Evolutionary conservation across 148 eudicot genomes (phyloP), one percentile per base, ranked within the genome.

Genomic region (Camellia lanceoleosa): DNA sequence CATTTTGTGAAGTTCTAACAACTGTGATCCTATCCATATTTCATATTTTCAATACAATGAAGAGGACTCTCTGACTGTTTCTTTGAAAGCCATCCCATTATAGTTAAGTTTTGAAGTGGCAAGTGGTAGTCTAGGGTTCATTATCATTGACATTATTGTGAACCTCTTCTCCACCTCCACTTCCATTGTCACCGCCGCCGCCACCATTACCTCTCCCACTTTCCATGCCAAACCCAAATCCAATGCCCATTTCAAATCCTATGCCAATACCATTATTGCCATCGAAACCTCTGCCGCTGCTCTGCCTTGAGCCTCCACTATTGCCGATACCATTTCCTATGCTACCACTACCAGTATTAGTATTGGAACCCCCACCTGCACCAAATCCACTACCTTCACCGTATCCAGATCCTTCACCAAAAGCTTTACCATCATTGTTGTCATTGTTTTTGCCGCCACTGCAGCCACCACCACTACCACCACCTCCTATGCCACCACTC

Each of bases 221-320:
- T 18, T 83, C 86, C 49, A 84, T 70, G 7, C 86, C 83, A 47
- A 84, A 71, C 38, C 86, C 86, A 20, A 63, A 16, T 23, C 78
- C 83, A 3, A 80, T 55, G 2, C 86, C 86, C 56, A 84, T 70
- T 2, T 83, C 86, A 56, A 84, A 71, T 56, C 86, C 83, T 74
- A 83, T 83, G 8, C 86, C 86, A 63, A 83, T 68, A 8, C 73
- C 73, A 80, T 10, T 63, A 9, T 20, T 63, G 5, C 23, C 67
- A 63, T 0, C 67, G 61, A 10, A 58, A 14, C 61, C 16, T 58
- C 11, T 58, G 13, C 61, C 12, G 4, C 5, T 7, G 12, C 9
- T 9, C 13, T 14, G 9, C 12, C 76, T 82, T 76, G 76, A 79
- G 52, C 83, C 82, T 58, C 61, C 3, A 49, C 64, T 52, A 75